A percentile compares a stretch with the other conserved stretches of the same genome.
These are phyloP conservation scores for Viola pubescens DNA, from an alignment of 441 rosid genomes.

Conservation along the genomic window DNA sequence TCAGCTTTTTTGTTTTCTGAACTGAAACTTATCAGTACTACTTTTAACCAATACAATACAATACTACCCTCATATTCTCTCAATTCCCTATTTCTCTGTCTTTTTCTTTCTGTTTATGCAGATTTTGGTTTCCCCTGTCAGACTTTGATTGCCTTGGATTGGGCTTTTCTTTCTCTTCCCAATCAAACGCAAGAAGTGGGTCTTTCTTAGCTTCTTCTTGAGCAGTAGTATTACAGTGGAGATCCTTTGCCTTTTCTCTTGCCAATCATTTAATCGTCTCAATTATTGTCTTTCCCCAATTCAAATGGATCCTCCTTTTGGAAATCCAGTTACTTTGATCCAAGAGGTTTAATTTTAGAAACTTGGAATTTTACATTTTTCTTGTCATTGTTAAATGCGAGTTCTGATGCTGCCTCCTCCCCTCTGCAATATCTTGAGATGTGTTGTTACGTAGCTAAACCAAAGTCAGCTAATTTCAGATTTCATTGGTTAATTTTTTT, in stretches of 20 bases:
- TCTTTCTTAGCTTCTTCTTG: not conserved
- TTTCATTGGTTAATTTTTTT: not conserved
- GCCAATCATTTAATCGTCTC: not conserved
- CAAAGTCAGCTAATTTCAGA: not conserved
- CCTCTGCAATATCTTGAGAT: slow-evolving; percentile 3
- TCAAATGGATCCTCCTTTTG: too few relatives aligned
- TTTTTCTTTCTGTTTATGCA: not conserved
- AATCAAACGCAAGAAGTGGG: not conserved
- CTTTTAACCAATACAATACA: not conserved
- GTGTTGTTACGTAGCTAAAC: not conserved
- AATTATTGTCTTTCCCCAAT: too few relatives aligned
- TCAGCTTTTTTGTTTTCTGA: slow-evolving; percentile 3
- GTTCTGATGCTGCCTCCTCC: not conserved
- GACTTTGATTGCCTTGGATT: slow-evolving; percentile 10
- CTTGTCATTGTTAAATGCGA: not conserved
- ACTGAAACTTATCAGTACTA: slow-evolving; percentile 1
- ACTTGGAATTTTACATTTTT: not conserved
- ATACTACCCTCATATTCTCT: not conserved
- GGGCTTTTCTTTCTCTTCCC: slow-evolving; percentile 3
- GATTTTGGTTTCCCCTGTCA: slow-evolving; percentile 1
- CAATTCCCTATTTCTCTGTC: not conserved
- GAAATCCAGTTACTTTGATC: too few relatives aligned
- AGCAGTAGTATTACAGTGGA: not conserved
- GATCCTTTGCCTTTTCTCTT: too few relatives aligned
- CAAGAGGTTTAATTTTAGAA: too few relatives aligned